These are phyloP conservation scores for Pseudogymnoascus sp. DNA, from an alignment of 2,329 filamentous ascomycete genomes.

Conservation along the genomic window DNA sequence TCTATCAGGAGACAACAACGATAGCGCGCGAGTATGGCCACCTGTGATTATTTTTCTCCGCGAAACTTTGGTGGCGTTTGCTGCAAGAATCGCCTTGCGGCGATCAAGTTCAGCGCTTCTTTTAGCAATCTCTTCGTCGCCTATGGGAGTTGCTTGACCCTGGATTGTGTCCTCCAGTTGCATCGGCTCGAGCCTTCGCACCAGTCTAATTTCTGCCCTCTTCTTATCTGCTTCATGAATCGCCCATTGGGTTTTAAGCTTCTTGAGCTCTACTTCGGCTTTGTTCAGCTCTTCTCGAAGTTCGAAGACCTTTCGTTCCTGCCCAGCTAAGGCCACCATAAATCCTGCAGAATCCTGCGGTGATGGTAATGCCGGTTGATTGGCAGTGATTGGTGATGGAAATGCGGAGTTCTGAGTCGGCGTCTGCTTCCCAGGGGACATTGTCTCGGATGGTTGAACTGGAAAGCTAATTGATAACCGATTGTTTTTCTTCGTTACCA, in stretches of 20 bases:
- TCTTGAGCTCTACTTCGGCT: conserved; percentile 68
- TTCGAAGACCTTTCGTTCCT: conserved; percentile 86
- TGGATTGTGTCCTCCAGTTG: conserved; percentile 26
- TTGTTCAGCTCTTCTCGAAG: conserved; percentile 79
- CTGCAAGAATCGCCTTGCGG: conserved; percentile 56
- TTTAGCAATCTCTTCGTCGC: conserved; percentile 11
- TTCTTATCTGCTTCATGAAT: conserved; percentile 69
- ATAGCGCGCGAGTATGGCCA: conserved; percentile 58
- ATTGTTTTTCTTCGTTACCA: conserved; percentile 16
- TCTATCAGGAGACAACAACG: conserved; percentile 61
- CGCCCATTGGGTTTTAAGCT: conserved; percentile 78
- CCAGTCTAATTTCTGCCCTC: conserved; percentile 53
- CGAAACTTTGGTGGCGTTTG: conserved; percentile 36
- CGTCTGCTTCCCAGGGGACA: conserved; percentile 12
- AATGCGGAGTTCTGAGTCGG: conserved; percentile 25
- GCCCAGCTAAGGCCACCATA: conserved; percentile 81
- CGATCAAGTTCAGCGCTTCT: conserved; percentile 59
- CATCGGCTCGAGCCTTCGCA: conserved; percentile 51
- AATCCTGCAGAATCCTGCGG: conserved; percentile 38
- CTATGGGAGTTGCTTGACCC: conserved; percentile 14
- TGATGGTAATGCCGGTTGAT: conserved; percentile 18
- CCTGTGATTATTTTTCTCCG: conserved; percentile 61
- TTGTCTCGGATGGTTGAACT: conserved; percentile 16
- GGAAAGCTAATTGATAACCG: conserved; percentile 28
- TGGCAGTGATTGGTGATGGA: conserved; percentile 18